phyloP scores from a whole-genome alignment of 2,329 filamentous ascomycete species.

The Penicillium sp. region DNA sequence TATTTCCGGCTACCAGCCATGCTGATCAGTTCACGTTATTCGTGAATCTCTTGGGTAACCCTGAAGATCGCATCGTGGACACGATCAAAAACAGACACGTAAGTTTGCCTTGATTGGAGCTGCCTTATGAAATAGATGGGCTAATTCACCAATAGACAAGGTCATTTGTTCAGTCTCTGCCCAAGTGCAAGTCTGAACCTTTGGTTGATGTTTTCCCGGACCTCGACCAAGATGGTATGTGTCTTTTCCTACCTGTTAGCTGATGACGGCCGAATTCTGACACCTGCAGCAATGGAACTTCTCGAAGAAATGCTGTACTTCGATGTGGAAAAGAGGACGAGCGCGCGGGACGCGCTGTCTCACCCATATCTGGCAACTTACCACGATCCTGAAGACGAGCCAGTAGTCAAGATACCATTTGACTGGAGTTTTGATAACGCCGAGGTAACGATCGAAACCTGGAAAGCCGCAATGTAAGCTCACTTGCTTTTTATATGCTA shows the following conservation, averaged over 20 bases:
- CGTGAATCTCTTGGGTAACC: conserved; percentile 90
- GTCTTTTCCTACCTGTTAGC: no score
- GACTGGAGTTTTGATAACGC: conserved; percentile 99
- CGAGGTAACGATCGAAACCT: conserved; percentile 92
- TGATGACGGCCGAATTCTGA: conserved; percentile 3
- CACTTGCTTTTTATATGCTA: neutral
- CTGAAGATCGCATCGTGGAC: conserved; percentile 93
- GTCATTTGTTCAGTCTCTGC: neutral
- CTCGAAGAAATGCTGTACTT: conserved; percentile 96
- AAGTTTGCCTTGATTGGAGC: neutral
- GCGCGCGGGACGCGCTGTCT: conserved; percentile 75
- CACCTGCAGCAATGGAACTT: conserved; percentile 71
- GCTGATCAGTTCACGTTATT: conserved; percentile 99
- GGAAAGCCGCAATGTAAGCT: conserved; percentile 57
- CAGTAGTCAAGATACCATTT: conserved; percentile 91
- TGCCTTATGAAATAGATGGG: neutral
- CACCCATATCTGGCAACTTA: conserved; percentile 94
- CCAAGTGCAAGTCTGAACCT: neutral
- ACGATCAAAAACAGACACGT: neutral
- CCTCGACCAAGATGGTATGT: conserved; percentile 74
- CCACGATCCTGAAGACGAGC: conserved; percentile 95
- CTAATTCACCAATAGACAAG: neutral
- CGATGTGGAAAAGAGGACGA: conserved; percentile 88
- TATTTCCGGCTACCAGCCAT: conserved; percentile 97
- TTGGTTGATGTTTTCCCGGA: conserved; percentile 79